A percentile compares a stretch with the other conserved stretches of the same genome.
These are phyloP conservation scores for Cercospora sp. DNA, from an alignment of 2,329 filamentous ascomycete species.

Conservation along the genomic window DNA sequence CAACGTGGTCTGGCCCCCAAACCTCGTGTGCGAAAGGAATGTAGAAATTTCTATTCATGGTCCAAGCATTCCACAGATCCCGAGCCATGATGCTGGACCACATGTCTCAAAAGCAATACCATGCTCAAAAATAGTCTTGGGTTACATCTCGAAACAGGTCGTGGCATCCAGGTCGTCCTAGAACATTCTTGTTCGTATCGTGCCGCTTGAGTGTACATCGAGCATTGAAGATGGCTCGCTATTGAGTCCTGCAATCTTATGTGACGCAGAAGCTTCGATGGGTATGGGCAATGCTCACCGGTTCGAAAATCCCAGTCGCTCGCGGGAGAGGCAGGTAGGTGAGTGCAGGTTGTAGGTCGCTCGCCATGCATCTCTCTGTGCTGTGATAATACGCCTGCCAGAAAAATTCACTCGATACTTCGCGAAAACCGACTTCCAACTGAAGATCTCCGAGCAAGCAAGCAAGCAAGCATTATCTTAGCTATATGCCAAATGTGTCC, in stretches of 20 bases:
- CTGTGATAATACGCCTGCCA: neutral
- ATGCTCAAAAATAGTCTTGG: neutral
- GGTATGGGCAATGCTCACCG: neutral
- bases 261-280: neutral
- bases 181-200: constrained; percentile 7
- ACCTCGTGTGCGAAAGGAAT: constrained; percentile 9
- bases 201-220: neutral
- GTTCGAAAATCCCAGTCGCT: neutral
- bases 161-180: neutral
- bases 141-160: neutral
- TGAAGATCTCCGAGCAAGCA: neutral
- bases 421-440: neutral
- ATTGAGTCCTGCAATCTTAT: neutral
- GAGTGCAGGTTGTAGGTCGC: neutral
- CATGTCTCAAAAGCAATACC: neutral
- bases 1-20: constrained; percentile 7
- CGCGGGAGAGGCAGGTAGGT: neutral
- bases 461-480: neutral
- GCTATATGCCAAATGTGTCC: neutral
- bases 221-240: neutral
- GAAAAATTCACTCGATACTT: neutral
- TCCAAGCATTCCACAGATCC: neutral
- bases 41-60: neutral
- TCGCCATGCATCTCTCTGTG: neutral
- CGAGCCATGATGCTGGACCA: neutral